Conservation (phyloP, 345 rosid species). For the Gossypium raimondii region DNA sequence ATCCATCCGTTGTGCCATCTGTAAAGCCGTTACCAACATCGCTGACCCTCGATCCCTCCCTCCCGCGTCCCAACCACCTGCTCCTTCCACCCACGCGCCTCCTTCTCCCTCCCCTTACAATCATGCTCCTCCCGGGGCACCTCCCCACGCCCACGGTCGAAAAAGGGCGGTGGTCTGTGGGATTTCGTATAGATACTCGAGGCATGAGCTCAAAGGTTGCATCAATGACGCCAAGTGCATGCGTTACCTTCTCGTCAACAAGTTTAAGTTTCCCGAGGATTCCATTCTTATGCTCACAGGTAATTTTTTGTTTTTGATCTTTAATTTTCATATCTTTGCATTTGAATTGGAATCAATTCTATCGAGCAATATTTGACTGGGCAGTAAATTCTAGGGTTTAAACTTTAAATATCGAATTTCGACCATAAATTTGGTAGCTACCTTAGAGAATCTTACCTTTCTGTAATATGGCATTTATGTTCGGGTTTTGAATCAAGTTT, state of each 20-base stretch:
- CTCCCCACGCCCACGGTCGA: conserved; percentile 59
- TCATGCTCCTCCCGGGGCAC: conserved; percentile 53
- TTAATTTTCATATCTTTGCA: background rate
- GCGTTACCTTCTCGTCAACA: conserved; percentile 74
- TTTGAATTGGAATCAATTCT: conserved; percentile 4
- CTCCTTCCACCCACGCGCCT: conserved; percentile 16
- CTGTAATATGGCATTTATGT: background rate
- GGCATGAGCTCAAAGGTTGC: conserved; percentile 88
- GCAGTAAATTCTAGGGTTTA: background rate
- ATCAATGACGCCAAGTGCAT: conserved; percentile 90
- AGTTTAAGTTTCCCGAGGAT: conserved; percentile 59
- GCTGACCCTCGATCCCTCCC: conserved; percentile 64
- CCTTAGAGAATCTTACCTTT: conserved; percentile 7
- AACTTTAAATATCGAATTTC: background rate
- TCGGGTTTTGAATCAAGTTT: background rate
- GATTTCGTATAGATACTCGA: conserved; percentile 66
- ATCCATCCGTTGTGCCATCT: conserved; percentile 77
- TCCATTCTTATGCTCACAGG: conserved; percentile 90
- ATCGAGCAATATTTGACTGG: background rate
- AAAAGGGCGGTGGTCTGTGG: conserved; percentile 85
- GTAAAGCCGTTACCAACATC: conserved; percentile 66
- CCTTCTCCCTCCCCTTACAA: conserved; percentile 36
- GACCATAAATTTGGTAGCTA: background rate
- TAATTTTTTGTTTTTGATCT: conserved; percentile 9
- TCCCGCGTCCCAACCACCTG: conserved; percentile 24